Base-by-base conservation (phyloP, 768 basidiomycete genomes). In the Coprinellus micaceus region DNA sequence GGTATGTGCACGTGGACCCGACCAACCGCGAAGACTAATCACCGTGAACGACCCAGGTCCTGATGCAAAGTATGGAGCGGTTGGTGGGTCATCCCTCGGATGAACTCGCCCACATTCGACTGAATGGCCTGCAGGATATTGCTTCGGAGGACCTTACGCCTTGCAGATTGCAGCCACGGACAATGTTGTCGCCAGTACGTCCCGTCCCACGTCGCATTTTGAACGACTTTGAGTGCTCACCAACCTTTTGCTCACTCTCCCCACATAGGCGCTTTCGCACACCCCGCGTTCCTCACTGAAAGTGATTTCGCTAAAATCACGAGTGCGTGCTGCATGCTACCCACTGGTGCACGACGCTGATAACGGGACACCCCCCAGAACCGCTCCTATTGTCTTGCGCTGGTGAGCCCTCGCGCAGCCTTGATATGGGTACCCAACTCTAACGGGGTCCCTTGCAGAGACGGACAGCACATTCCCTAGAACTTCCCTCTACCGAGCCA, bases 251-350 rank as follows among this genome's bases (percentile, higher is more conserved):
- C 36, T 17, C 36, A 37, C n/a, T n/a, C n/a, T n/a, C n/a, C n/a
- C n/a, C n/a, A n/a, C n/a, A n/a, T n/a, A 37, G 82, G 72, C n/a
- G 82, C 82, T 2, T 77, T 85, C 41, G 82, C 77, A 3, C 83
- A 85, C 62, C 84, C 85, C 0, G 74, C 78, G 0, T 68, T 67
- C 54, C 60, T 85, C 28, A 78, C 72, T 28, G 75, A 77, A 57
- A 72, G 75, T 3, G 70, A 81, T 22, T 77, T 85, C 62, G 63
- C 64, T 47, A 75, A 77, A 3, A 58, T 79, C 17, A 79, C 74
- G 17, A 74, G 84, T 81, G 54, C 46, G 79, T 63, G 22, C 19
- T 28, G 5, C 19, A 19, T 25, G n/a, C 19, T 22, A 10, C 26
- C 11, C 19, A 49, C 15, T 13, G 12, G 5, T 13, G 11, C 12